Percentiles rank a stretch among this genome's conserved stretches.
Conservation (phyloP, 1,284 basidiomycete species). For the Athelia sp. region DNA sequence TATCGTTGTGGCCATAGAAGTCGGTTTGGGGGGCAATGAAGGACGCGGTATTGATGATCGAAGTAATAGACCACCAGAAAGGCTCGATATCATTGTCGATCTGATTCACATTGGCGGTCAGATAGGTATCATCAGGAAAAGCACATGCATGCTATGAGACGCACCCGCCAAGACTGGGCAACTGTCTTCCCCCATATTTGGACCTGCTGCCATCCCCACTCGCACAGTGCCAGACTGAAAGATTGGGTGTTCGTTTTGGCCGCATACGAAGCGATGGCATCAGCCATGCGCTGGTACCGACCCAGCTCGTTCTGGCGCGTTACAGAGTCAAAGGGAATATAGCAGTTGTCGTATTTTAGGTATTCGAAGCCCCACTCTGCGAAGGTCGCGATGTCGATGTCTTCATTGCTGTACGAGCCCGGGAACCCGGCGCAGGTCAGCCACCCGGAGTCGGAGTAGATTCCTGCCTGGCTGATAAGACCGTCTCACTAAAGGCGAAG, state of each 20-base stretch:
- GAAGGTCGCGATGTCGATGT: conserved; percentile 37
- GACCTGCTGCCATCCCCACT: conserved; percentile 38
- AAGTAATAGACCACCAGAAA: conserved; percentile 6
- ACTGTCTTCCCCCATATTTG: conserved; percentile 35
- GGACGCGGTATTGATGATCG: conserved; percentile 31
- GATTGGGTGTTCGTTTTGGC: conserved; percentile 32
- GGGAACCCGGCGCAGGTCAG: conserved; percentile 47
- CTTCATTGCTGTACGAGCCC: conserved; percentile 46
- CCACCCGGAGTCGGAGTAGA: conserved; percentile 50
- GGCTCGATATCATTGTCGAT: conserved; percentile 28
- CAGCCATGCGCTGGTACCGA: conserved; percentile 43
- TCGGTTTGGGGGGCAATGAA: conserved; percentile 48
- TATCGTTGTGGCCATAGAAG: conserved; percentile 57
- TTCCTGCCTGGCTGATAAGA: conserved; percentile 25
- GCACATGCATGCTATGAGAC: conserved; percentile 8
- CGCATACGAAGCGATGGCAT: conserved; percentile 37
- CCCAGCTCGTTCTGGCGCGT: conserved; percentile 41
- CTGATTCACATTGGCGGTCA: too few relatives aligned
- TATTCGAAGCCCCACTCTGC: conserved; percentile 50
- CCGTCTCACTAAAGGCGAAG: neutral
- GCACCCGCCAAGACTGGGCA: conserved; percentile 41
- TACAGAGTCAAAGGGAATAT: conserved; percentile 43
- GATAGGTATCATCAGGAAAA: too few relatives aligned
- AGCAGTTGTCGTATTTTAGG: conserved; percentile 50
- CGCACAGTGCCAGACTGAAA: conserved; percentile 44